Conservation (phyloP, 345 rosid genomes). For the Gossypium turneri region DNA sequence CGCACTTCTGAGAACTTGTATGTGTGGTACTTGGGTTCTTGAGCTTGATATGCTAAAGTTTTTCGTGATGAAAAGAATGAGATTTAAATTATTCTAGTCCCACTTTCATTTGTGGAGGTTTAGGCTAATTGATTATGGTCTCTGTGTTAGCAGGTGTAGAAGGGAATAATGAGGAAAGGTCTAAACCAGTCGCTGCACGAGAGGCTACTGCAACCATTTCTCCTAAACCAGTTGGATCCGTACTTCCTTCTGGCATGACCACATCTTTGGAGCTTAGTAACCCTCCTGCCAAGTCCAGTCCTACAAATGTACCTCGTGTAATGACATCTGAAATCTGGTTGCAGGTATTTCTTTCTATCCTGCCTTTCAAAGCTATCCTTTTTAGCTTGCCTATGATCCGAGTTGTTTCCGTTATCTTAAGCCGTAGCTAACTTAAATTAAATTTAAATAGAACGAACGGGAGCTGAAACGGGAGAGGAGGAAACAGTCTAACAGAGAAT, state of each 20-base stretch:
- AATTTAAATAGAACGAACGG: slow-evolving; percentile 54
- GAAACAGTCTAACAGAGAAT: slow-evolving; percentile 94
- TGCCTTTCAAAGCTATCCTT: too few relatives aligned
- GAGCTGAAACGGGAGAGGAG: slow-evolving; percentile 89
- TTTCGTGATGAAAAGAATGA: slow-evolving; percentile 2
- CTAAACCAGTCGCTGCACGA: slow-evolving; percentile 27
- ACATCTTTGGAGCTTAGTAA: slow-evolving; percentile 46
- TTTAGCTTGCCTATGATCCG: too few relatives aligned
- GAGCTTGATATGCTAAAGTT: neutral
- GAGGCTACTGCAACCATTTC: slow-evolving; percentile 31
- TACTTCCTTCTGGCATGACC: slow-evolving; percentile 36
- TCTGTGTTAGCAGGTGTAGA: slow-evolving; percentile 33
- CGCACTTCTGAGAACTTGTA: neutral
- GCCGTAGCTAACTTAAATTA: neutral
- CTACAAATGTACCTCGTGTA: slow-evolving; percentile 36
- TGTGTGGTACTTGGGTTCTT: neutral
- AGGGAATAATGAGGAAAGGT: slow-evolving; percentile 38
- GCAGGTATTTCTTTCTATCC: slow-evolving; percentile 41
- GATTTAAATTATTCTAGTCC: neutral
- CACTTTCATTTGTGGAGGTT: neutral
- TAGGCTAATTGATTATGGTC: neutral
- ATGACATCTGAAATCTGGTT: slow-evolving; percentile 72
- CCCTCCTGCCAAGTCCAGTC: slow-evolving; percentile 20
- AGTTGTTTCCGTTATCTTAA: neutral
- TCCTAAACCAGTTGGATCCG: slow-evolving; percentile 28